Conservation (phyloP, 805 yeast genomes). For the Kregervanrija pseudodelftensis region DNA sequence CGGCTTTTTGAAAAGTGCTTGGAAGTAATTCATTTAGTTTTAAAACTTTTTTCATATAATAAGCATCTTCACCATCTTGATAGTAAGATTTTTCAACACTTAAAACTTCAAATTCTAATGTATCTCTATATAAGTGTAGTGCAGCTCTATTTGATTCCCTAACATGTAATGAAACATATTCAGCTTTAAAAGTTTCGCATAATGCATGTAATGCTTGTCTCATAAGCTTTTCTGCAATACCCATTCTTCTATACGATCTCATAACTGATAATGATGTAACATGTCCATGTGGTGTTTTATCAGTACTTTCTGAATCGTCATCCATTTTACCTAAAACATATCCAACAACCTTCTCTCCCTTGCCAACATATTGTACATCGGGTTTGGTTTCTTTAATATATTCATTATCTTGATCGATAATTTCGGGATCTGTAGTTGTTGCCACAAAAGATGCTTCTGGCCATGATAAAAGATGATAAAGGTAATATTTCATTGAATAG, state of each 20-base stretch:
- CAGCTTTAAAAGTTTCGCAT: slow-evolving; percentile 73
- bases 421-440: slow-evolving; percentile 55
- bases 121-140: slow-evolving; percentile 79
- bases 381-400: slow-evolving; percentile 12
- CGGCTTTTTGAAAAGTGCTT: slow-evolving; percentile 41
- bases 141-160: slow-evolving; percentile 94
- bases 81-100: slow-evolving; percentile 84
- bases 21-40: slow-evolving; percentile 57
- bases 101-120: slow-evolving; percentile 74
- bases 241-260: slow-evolving; percentile 94
- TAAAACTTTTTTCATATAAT: slow-evolving; percentile 78
- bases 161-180: slow-evolving; percentile 86
- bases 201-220: slow-evolving; percentile 69
- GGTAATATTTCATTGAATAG: slow-evolving; percentile 83
- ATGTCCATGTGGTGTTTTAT: slow-evolving; percentile 80
- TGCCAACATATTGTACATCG: slow-evolving; percentile 46
- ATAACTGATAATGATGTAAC: slow-evolving; percentile 89
- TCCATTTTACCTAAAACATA: slow-evolving; percentile 96
- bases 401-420: slow-evolving; percentile 18
- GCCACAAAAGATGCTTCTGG: slow-evolving; percentile 98
- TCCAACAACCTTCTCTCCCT: slow-evolving; percentile 84
- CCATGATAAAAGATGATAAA: slow-evolving; percentile 93
- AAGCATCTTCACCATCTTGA: slow-evolving; percentile 97
- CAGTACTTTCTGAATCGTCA: slow-evolving; percentile 47
- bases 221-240: slow-evolving; percentile 88